Evolutionary conservation across 805 yeast genomes (phyloP).

Genomic region (Ogataea allantospora): DNA sequence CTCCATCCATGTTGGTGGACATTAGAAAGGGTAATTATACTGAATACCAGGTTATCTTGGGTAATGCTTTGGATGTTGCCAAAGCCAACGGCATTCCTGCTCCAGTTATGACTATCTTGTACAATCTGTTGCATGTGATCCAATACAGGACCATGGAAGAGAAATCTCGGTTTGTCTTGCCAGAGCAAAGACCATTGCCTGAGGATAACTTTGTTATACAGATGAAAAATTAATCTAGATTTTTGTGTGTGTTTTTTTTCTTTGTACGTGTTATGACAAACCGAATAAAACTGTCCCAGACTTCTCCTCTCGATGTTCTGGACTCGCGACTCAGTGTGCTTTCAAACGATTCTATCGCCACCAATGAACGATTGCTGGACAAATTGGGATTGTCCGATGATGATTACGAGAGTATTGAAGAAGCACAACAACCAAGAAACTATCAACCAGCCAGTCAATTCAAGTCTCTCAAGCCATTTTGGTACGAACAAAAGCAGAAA

Average conservation of each 20-base stretch:
- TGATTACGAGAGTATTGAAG: conserved; percentile 25
- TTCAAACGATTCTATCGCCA: conserved; percentile 28
- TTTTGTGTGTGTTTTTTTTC: background rate
- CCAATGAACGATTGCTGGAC: conserved; percentile 35
- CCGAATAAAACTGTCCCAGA: conserved; percentile 7
- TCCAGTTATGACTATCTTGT: conserved; percentile 30
- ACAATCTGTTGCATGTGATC: conserved; percentile 30
- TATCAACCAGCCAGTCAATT: conserved; percentile 32
- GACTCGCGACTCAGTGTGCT: conserved; percentile 20
- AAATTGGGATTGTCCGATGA: conserved; percentile 33
- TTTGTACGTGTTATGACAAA: conserved; percentile 11
- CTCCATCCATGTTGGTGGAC: conserved; percentile 51
- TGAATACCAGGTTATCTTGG: conserved; percentile 44
- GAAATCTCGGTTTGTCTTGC: conserved; percentile 29
- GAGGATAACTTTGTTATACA: conserved; percentile 22
- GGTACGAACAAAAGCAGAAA: conserved; percentile 17
- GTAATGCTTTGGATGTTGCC: conserved; percentile 38
- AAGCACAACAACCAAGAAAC: conserved; percentile 4
- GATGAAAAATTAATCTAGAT: conserved; percentile 1
- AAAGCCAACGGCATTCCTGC: conserved; percentile 30
- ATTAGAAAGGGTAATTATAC: conserved; percentile 40
- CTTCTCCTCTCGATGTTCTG: conserved; percentile 6
- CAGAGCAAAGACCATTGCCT: conserved; percentile 32
- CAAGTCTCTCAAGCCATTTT: conserved; percentile 30
- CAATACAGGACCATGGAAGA: conserved; percentile 34